Evolutionary conservation across 345 rosid species (phyloP).

Genomic region (Acer saccharum): DNA sequence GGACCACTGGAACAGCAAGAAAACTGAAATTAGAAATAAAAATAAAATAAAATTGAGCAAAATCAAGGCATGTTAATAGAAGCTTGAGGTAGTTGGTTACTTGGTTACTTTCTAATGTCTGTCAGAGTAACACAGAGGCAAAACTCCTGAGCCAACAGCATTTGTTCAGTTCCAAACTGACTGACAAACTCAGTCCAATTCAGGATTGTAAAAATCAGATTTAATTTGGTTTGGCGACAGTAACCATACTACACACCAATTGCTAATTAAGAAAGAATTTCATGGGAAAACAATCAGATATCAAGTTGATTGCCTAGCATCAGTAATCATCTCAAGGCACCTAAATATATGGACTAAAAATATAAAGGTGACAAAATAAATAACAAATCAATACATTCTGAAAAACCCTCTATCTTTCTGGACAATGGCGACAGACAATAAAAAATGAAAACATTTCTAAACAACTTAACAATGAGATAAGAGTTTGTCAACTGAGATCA

Average conservation of each 20-base stretch:
- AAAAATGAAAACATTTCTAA: not conserved
- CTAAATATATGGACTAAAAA: not conserved
- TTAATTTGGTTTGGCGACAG: not conserved
- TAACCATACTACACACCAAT: not conserved
- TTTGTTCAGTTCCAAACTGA: not conserved
- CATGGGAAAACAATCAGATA: not conserved
- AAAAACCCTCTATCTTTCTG: not conserved
- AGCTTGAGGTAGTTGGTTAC: not conserved
- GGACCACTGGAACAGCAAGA: conserved; percentile 74
- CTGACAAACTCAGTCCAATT: not conserved
- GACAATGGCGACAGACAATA: not conserved
- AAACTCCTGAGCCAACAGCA: not conserved
- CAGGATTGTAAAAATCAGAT: not conserved
- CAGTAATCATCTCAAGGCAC: not conserved
- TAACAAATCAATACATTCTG: not conserved
- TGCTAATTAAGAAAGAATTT: not conserved
- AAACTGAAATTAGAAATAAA: not conserved
- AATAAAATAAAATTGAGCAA: not conserved
- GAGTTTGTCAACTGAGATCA: not conserved
- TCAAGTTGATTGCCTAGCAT: not conserved
- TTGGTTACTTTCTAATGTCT: not conserved
- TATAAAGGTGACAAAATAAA: not conserved
- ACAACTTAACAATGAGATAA: not conserved
- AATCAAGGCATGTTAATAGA: conserved; percentile 1
- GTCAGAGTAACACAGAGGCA: conserved; percentile 7